These are phyloP conservation scores for Saccharomycopsis oosterbeekiorum DNA, from an alignment of 805 yeast species.

Conservation along the genomic window DNA sequence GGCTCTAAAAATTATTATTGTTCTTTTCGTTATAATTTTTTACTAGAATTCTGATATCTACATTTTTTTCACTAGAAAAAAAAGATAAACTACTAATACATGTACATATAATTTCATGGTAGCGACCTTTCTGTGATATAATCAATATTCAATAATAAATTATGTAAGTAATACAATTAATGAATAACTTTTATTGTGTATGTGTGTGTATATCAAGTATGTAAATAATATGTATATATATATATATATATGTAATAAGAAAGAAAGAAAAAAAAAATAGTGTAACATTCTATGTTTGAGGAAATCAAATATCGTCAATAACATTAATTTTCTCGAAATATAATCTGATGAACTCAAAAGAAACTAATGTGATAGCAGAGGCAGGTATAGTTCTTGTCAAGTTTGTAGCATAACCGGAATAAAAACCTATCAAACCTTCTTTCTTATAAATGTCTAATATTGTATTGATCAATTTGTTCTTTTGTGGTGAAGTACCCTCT, in stretches of 20 bases:
- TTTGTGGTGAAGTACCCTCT: neutral
- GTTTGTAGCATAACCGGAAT: conserved; percentile 82
- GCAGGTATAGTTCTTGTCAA: conserved; percentile 89
- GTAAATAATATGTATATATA: too few relatives aligned
- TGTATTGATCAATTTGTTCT: conserved; percentile 15
- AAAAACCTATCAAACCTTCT: conserved; percentile 78
- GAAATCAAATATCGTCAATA: neutral
- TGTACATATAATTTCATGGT: neutral
- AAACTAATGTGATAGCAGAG: conserved; percentile 86
- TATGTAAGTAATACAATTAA: neutral
- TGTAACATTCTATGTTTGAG: neutral
- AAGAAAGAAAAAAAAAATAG: too few relatives aligned
- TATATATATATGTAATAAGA: too few relatives aligned
- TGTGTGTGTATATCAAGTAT: neutral
- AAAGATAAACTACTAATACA: neutral
- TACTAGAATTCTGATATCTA: too few relatives aligned
- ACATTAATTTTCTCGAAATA: conserved; percentile 29
- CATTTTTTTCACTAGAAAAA: too few relatives aligned
- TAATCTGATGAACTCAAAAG: conserved; percentile 72
- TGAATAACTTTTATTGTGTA: neutral
- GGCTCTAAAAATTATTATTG: too few relatives aligned
- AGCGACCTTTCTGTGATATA: neutral
- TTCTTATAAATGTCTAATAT: conserved; percentile 36
- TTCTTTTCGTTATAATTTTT: too few relatives aligned
- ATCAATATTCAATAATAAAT: neutral